Base-by-base conservation (phyloP, 2,329 filamentous ascomycete genomes). In the Neonectria ditissima region DNA sequence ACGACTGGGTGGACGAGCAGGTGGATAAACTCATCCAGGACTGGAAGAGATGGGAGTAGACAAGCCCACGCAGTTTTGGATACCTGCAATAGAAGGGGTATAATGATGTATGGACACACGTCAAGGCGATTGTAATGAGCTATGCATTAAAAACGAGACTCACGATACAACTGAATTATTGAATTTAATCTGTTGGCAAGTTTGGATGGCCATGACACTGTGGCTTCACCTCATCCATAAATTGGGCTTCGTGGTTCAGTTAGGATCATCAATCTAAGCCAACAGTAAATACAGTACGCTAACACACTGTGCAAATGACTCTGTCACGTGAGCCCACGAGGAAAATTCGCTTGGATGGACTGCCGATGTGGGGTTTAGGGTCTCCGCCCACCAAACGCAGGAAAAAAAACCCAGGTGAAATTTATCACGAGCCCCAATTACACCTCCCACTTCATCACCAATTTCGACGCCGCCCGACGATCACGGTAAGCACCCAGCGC, bases 11-110 rank as follows among this genome's bases (percentile, higher is more conserved):
- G 3, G 79, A 81, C 4, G 75, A 78, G 16, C 81, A 85, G 72
- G 78, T 78, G 59, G 82, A 81, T 50, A 81, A 81, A 65, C 76
- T 89, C 57, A 78, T 86, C 55, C 79, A 82, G 51, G 86, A 91
- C 69, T 87, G 88, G 83, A 82, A 81, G 73, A 82, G 80, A 64
- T 86, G 85, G 88, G 76, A 89, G 82, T 85, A 80, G 34, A 28
- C 22, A 28, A 43, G 59, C 52, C 22, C 59, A 59, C 58, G 44
- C 55, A 30, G n/a, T 43, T 48, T 55, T 55, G 61, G 54, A 54
- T 53, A 48, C 37, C 37, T 28, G 4, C 26, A 45, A 51, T 61
- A 56, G 67, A 64, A 30, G 55, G 54, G 51, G 39, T 48, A 64
- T 65, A 63, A 69, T 65, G 65, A 68, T 61, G 66, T 65, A 66